Evolutionary conservation across 2,329 filamentous ascomycete species (phyloP), one percentile per base, ranked within the genome.

Genomic region (Beauveria medogensis): DNA sequence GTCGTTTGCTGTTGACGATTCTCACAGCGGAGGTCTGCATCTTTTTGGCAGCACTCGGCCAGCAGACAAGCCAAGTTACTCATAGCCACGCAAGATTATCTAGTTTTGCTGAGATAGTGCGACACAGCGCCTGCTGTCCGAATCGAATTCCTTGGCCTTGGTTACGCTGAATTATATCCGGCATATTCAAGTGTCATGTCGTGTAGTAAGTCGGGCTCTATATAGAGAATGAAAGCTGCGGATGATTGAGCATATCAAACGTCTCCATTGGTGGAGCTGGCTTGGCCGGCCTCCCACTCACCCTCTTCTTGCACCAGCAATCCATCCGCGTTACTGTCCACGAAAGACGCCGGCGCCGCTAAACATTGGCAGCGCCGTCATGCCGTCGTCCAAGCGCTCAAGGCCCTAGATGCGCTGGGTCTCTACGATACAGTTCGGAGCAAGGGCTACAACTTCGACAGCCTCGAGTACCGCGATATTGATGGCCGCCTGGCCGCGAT

Each of bases 351-450:
- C 71, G 0, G 73, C 74, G 0, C 72, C 77, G 1, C 73, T 78
- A 2, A 74, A 79, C 62, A 78, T 78, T 26, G 79, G 80, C 20
- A 83, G 83, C 3, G 82, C 80, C 1, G 73, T 86, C 34, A 83
- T 84, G 78, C 76, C 86, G 2, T 83, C 82, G 0, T 83, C 83
- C 5, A 86, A 86, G 80, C 82, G 0, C 75, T 86, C 1, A 74
- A 76, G 4, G 73, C 85, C 44, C 74, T 87, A 0, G 78, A 85
- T 63, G 68, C 67, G 0, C 69, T 86, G 0, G 77, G 74, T 0
- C 70, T 84, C 3, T 82, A 82, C 65, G 51, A 74, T 1, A 72
- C 73, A 3, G 72, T 85, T 55, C 70, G 71, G 8, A 63, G 70
- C 0, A 72, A 76, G 9, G 79, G 78, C 47, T 82, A 77, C 69